These are phyloP conservation scores for Cladosporium sp. DNA, from an alignment of 2,329 filamentous ascomycete species.

Conservation along the genomic window DNA sequence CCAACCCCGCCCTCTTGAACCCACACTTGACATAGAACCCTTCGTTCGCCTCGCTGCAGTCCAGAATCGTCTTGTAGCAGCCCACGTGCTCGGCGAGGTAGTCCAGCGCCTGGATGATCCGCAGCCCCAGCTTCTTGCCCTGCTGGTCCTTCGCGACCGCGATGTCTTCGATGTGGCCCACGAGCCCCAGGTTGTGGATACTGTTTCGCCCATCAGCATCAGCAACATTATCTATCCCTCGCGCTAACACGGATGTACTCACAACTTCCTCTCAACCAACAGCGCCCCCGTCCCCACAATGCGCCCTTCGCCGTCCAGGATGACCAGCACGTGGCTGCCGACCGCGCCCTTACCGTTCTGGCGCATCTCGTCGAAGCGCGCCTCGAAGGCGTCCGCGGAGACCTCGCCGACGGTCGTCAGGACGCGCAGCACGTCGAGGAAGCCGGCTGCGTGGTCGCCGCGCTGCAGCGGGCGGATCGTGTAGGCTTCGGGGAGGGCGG, in stretches of 20 bases:
- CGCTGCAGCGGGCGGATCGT: slow-evolving; percentile 71
- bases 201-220: slow-evolving; percentile 16
- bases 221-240: not conserved
- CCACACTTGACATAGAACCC: slow-evolving; percentile 98
- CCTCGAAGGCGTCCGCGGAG: slow-evolving; percentile 63
- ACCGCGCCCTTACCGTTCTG: slow-evolving; percentile 42
- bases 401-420: slow-evolving; percentile 91
- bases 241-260: slow-evolving; percentile 31
- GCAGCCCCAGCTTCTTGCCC: slow-evolving; percentile 89
- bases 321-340: slow-evolving; percentile 79
- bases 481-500: slow-evolving; percentile 73
- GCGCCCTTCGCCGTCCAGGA: slow-evolving; percentile 63
- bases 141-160: slow-evolving; percentile 92
- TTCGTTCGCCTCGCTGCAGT: slow-evolving; percentile 93
- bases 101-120: slow-evolving; percentile 90
- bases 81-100: slow-evolving; percentile 79
- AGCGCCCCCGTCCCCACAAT: slow-evolving; percentile 89
- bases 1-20: slow-evolving; percentile 81
- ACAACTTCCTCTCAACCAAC: slow-evolving; percentile 93
- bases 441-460: slow-evolving; percentile 72
- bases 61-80: slow-evolving; percentile 94
- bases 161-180: slow-evolving; percentile 97
- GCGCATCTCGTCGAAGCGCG: slow-evolving; percentile 77
- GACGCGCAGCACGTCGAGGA: slow-evolving; percentile 85
- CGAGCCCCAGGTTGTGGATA: slow-evolving; percentile 72